Evolutionary conservation across 148 eudicot species (phyloP), one percentile per base, ranked within the genome.

Genomic region (Cornus kousa): DNA sequence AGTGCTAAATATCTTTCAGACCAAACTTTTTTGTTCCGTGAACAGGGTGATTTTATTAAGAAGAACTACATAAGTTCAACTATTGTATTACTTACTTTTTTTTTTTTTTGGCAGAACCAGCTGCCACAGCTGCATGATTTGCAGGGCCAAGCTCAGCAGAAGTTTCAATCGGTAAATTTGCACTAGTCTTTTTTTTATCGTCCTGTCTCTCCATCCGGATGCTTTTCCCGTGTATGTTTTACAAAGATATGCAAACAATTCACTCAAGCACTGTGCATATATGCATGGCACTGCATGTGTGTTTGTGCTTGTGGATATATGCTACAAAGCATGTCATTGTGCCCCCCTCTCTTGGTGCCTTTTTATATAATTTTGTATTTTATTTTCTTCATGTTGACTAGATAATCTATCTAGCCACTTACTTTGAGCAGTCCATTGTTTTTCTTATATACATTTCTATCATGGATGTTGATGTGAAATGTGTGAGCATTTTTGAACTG

Each of bases 61-160:
- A 55, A 19, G 6, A 77, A 4, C 78, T 24, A 50, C 28, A n/a
- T 28, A 20, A 65, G 23, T 74, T 53, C 43, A 39, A 39, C 43
- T 7, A 39, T 39, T 39, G 48, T 43, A 37, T 16, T 75, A 37
- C 16, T 74, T 28, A 28, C 68, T 74, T 50, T 6, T 0, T 9
- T 6, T 43, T 3, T 43, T 43, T 43, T 6, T 77, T 40, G 77
- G 72, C 87, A 91, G 94, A 93, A 84, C 82, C 94, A 91, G 78
- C 78, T 87, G 76, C 72, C 85, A 19, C 97, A 91, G 86, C 82
- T 91, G 79, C 91, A 90, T 83, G 97, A 93, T 82, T 75, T 91
- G 83, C 91, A 87, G 80, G 78, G 87, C 77, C 94, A 89, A 85
- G 74, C 88, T 67, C 92, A 86, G 67, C 91, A 88, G 81, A 93